A percentile compares a stretch with the other conserved stretches of the same genome.
Evolutionary conservation across 495 filamentous ascomycete genomes (phyloP).

Genomic region (Lophiostoma macrostomum): DNA sequence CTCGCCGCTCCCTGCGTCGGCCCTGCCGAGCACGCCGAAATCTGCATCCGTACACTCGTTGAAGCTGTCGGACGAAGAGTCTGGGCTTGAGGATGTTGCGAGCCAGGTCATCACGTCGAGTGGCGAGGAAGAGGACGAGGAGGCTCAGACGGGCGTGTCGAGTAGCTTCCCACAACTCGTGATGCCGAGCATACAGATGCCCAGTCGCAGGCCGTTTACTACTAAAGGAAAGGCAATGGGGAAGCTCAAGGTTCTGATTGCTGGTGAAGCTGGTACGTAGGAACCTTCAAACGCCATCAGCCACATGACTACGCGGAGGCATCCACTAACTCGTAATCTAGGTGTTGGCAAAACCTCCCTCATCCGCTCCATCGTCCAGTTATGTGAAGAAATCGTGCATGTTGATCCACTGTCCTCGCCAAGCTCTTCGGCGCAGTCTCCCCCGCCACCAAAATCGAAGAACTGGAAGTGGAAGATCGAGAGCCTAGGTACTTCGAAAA

Average conservation of each 20-base stretch:
- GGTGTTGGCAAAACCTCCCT: conserved; percentile 82
- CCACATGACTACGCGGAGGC: not conserved
- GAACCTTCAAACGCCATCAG: not conserved
- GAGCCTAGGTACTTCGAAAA: conserved; percentile 39
- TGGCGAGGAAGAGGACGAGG: conserved; percentile 48
- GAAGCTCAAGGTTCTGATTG: conserved; percentile 80
- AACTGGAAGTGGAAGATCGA: conserved; percentile 34
- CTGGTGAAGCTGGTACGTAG: conserved; percentile 72
- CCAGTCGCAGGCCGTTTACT: conserved; percentile 88
- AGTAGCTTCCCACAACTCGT: conserved; percentile 77
- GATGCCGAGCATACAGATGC: conserved; percentile 97
- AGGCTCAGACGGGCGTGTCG: conserved; percentile 33
- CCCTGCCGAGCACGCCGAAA: conserved; percentile 42
- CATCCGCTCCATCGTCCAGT: conserved; percentile 89
- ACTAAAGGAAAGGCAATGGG: conserved; percentile 79
- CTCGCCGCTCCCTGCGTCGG: conserved; percentile 46
- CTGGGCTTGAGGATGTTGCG: conserved; percentile 50
- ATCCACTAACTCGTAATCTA: conserved; percentile 22
- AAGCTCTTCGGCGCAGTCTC: conserved; percentile 29
- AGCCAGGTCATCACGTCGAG: conserved; percentile 49
- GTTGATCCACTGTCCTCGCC: conserved; percentile 70
- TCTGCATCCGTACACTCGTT: conserved; percentile 53
- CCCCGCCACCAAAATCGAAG: conserved; percentile 38
- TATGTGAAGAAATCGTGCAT: conserved; percentile 95
- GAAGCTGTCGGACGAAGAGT: conserved; percentile 47